Conservation (phyloP, 306 rosid genomes). For the Begonia masoniana region DNA sequence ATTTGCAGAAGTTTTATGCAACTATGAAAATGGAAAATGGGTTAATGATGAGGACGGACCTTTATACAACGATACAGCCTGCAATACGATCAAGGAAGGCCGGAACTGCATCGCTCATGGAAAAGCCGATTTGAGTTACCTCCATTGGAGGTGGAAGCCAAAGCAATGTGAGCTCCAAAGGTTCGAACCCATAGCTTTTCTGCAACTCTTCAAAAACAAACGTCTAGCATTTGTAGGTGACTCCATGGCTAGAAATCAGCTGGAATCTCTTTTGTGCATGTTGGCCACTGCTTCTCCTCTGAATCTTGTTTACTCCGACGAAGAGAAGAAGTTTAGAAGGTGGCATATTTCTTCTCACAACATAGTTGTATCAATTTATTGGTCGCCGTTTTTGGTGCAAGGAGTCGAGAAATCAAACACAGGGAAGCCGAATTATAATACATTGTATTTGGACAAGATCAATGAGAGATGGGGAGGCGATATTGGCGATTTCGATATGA, state of each 20-base stretch:
- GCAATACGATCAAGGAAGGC: constrained; percentile 64
- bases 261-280: constrained; percentile 90
- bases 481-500: constrained; percentile 31
- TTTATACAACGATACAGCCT: constrained; percentile 70
- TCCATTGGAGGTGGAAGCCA: constrained; percentile 82
- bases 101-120: constrained; percentile 76
- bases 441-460: constrained; percentile 52
- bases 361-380: constrained; percentile 45
- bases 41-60: constrained; percentile 48
- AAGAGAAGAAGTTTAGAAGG: constrained; percentile 51
- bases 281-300: constrained; percentile 45
- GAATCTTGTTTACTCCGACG: constrained; percentile 39
- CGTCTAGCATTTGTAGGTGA: constrained; percentile 85
- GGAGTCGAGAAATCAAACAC: constrained; percentile 54
- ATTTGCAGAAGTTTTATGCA: constrained; percentile 30
- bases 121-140: constrained; percentile 50
- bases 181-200: constrained; percentile 65
- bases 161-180: constrained; percentile 48
- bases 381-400: constrained; percentile 86
- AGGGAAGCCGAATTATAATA: constrained; percentile 32
- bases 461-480: constrained; percentile 71
- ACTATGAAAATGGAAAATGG: constrained; percentile 65
- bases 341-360: constrained; percentile 63
- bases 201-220: constrained; percentile 39
- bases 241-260: constrained; percentile 92